These are phyloP conservation scores for Paxillus rubicundulus DNA, from an alignment of 768 basidiomycete genomes.

Conservation along the genomic window DNA sequence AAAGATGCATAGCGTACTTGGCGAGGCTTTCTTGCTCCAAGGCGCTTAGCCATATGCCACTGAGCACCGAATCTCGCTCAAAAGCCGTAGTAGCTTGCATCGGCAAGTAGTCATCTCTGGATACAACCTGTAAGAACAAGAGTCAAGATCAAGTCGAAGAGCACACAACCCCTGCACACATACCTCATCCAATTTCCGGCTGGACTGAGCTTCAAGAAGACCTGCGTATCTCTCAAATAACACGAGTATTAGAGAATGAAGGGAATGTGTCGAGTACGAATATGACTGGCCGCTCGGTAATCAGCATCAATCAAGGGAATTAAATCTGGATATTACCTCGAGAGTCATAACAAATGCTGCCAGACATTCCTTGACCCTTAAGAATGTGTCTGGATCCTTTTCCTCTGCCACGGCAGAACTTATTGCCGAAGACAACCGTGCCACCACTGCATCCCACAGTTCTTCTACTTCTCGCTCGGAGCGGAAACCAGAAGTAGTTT, in stretches of 20 bases:
- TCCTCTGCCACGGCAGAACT: constrained; percentile 70
- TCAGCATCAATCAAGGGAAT: not conserved
- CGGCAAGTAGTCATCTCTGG: constrained; percentile 83
- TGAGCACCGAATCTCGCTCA: constrained; percentile 74
- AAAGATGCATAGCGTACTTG: constrained; percentile 38
- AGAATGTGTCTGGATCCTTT: constrained; percentile 76
- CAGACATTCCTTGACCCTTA: constrained; percentile 80
- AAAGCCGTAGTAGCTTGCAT: constrained; percentile 66
- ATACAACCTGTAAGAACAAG: constrained; percentile 57
- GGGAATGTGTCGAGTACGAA: constrained; percentile 77
- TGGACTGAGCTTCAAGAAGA: constrained; percentile 79
- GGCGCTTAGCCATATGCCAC: constrained; percentile 78
- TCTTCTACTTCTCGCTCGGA: constrained; percentile 90
- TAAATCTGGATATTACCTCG: constrained; percentile 54
- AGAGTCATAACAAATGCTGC: constrained; percentile 88
- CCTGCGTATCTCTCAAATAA: constrained; percentile 89
- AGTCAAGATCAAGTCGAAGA: not conserved
- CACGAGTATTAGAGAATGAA: constrained; percentile 82
- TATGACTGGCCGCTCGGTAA: constrained; percentile 57
- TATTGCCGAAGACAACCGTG: constrained; percentile 69
- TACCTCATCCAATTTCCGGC: constrained; percentile 77
- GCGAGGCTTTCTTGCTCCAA: constrained; percentile 59
- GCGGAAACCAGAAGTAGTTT: constrained; percentile 87
- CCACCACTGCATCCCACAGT: constrained; percentile 86
- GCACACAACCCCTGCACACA: constrained; percentile 16